Evolutionary conservation across 23 red algal genomes (phyloP).

Genomic region (Gracilaria vermiculophylla): DNA sequence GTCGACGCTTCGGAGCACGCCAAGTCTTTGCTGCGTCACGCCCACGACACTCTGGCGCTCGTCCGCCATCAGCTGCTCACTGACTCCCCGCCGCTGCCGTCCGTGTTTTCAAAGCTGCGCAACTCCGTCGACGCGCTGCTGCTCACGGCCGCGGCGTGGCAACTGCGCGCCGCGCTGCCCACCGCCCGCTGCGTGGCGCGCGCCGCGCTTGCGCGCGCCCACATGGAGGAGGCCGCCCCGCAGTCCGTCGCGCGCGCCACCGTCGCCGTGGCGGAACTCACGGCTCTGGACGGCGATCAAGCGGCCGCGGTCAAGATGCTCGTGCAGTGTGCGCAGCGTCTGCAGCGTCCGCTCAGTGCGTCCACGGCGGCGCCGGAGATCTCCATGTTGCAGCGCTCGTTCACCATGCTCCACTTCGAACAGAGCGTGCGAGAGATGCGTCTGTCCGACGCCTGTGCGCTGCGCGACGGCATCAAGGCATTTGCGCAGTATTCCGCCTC

Average conservation of each 20-base stretch:
- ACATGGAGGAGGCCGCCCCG: background rate
- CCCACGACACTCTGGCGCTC: constrained; percentile 8
- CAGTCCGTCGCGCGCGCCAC: background rate
- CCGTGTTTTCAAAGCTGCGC: background rate
- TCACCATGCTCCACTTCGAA: constrained; percentile 32
- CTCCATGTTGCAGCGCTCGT: background rate
- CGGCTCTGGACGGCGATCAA: background rate
- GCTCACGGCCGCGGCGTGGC: constrained; percentile 40
- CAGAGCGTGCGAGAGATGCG: background rate
- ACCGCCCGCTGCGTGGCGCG: constrained; percentile 30
- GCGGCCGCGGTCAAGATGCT: background rate
- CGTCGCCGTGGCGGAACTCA: constrained; percentile 23
- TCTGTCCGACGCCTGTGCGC: background rate
- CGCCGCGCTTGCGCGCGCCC: background rate
- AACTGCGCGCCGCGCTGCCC: constrained; percentile 32
- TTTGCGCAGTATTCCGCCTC: background rate
- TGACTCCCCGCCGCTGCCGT: background rate
- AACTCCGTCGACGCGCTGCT: constrained; percentile 11
- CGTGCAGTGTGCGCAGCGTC: background rate
- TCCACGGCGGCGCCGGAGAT: constrained; percentile 30
- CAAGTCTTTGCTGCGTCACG: constrained; percentile 19
- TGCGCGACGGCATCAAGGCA: constrained; percentile 8
- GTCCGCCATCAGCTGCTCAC: constrained; percentile 10
- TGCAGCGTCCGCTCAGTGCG: background rate
- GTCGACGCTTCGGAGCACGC: background rate